Evolutionary conservation across 176 grass and related monocot genomes (phyloP).

Genomic region (Oryza meyeriana): DNA sequence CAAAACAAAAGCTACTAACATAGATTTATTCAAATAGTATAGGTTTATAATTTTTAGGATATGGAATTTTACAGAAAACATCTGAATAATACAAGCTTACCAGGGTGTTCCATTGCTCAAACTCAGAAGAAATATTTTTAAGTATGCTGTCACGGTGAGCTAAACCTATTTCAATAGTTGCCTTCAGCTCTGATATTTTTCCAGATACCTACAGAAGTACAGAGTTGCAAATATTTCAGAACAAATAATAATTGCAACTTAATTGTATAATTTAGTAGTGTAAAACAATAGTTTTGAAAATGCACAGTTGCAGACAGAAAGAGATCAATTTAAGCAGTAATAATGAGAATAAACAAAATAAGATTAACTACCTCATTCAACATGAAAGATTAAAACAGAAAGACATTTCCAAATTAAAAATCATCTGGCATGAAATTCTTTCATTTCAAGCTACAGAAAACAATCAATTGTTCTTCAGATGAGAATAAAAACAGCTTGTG

Average conservation of each 20-base stretch:
- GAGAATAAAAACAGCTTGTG: neutral
- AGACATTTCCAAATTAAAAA: conserved; percentile 28
- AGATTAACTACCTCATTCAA: neutral
- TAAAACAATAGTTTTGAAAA: neutral
- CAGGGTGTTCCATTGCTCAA: conserved; percentile 87
- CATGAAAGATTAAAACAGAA: conserved; percentile 4
- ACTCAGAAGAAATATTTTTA: conserved; percentile 67
- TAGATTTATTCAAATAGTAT: neutral
- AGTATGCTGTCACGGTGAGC: conserved; percentile 85
- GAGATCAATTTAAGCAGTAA: neutral
- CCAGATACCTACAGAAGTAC: conserved; percentile 62
- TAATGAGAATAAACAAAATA: neutral
- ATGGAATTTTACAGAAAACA: conserved; percentile 1
- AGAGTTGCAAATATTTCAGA: conserved; percentile 30
- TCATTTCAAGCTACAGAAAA: neutral
- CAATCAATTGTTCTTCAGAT: neutral
- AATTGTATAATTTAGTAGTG: neutral
- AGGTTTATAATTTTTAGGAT: neutral
- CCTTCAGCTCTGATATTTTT: conserved; percentile 74
- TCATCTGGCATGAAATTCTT: neutral
- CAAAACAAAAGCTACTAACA: conserved; percentile 1
- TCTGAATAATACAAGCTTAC: conserved; percentile 37
- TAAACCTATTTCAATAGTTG: conserved; percentile 80
- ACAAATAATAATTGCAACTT: neutral
- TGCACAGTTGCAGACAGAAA: neutral